A percentile compares a stretch with the other conserved stretches of the same genome.
phyloP scores from a whole-genome alignment of 768 basidiomycete genomes.

The Tulasnella sp. region DNA sequence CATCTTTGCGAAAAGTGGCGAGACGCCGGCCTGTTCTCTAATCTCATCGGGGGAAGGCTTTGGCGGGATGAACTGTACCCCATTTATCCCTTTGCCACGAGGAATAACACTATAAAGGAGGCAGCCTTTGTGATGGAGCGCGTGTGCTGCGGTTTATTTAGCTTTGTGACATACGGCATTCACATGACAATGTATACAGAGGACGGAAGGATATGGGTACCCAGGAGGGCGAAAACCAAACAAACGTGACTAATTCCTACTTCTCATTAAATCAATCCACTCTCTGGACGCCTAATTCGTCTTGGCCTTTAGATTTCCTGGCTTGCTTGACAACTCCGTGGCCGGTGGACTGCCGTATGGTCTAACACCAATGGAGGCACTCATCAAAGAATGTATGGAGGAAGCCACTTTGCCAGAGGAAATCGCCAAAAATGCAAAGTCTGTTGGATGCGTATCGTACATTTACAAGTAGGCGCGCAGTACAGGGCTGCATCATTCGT shows the following conservation, averaged over 20 bases:
- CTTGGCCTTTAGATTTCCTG: slow-evolving; percentile 60
- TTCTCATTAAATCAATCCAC: not conserved
- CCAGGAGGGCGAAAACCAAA: slow-evolving; percentile 79
- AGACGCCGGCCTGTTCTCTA: slow-evolving; percentile 56
- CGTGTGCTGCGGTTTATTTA: slow-evolving; percentile 82
- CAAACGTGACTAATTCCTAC: slow-evolving; percentile 62
- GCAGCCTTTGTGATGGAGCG: slow-evolving; percentile 88
- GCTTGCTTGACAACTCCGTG: slow-evolving; percentile 82
- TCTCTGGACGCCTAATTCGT: not conserved
- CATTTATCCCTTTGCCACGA: slow-evolving; percentile 66
- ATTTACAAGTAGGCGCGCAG: slow-evolving; percentile 59
- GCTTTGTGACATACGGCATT: slow-evolving; percentile 85
- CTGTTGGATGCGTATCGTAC: slow-evolving; percentile 74
- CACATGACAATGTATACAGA: slow-evolving; percentile 78
- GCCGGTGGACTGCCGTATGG: slow-evolving; percentile 90
- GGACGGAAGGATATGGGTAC: slow-evolving; percentile 74
- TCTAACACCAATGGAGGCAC: slow-evolving; percentile 61
- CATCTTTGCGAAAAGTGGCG: slow-evolving; percentile 74
- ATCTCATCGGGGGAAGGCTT: slow-evolving; percentile 66
- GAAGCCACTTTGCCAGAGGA: slow-evolving; percentile 77
- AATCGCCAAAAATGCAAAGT: slow-evolving; percentile 58
- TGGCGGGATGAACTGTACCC: slow-evolving; percentile 88
- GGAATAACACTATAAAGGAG: slow-evolving; percentile 47
- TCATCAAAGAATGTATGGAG: slow-evolving; percentile 90
- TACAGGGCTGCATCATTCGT: not conserved